Evolutionary conservation across 352 stramenopile genomes (phyloP).

Genomic region (Thraustotheca clavata): DNA sequence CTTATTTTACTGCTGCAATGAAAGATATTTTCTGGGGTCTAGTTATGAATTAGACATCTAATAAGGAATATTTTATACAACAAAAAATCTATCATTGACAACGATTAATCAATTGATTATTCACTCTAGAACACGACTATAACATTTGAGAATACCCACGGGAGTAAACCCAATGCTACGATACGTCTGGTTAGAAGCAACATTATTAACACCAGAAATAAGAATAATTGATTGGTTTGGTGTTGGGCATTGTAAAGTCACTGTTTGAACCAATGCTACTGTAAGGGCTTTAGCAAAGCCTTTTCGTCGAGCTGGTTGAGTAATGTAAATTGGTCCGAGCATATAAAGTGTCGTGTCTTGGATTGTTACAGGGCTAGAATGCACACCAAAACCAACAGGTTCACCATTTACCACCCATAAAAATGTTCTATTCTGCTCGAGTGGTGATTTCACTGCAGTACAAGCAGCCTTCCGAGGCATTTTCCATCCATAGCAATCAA

Average conservation of each 20-base stretch:
- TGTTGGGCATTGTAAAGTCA: background rate
- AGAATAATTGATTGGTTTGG: background rate
- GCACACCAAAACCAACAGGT: background rate
- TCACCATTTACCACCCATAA: background rate
- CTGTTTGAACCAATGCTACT: background rate
- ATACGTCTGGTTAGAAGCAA: slow-evolving; percentile 1
- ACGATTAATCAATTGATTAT: too few species aligned
- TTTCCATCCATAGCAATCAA: background rate
- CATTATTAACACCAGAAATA: background rate
- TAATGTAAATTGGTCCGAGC: slow-evolving; percentile 4
- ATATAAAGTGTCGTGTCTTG: background rate
- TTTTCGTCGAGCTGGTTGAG: background rate
- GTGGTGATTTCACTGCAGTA: background rate
- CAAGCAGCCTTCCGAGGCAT: background rate
- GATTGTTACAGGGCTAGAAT: background rate
- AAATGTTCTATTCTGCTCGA: background rate
- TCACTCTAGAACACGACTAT: too few species aligned
- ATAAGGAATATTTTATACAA: too few species aligned
- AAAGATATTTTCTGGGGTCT: too few species aligned
- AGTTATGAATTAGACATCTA: too few species aligned
- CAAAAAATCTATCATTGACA: too few species aligned
- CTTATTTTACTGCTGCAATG: too few species aligned
- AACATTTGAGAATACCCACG: background rate
- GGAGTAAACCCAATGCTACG: background rate
- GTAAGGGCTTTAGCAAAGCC: background rate